Evolutionary conservation across 345 rosid species (phyloP), one percentile per base, ranked within the genome.

Genomic region (Gossypium anomalum): DNA sequence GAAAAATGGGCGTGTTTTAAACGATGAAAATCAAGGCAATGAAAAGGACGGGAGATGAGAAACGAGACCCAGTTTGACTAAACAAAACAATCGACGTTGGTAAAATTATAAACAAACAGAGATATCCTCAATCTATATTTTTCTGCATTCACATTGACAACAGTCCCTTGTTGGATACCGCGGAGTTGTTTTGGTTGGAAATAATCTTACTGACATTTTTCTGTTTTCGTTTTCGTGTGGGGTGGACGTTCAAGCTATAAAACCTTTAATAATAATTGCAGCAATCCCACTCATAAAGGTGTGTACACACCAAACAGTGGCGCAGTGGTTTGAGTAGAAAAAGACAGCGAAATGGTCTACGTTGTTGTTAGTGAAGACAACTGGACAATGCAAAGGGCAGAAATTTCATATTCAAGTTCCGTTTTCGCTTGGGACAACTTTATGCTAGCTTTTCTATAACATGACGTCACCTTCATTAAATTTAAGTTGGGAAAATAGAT

Each of bases 41-140:
- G 83, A 82, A 25, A 57, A n/a, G 45, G 77, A 75, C 77, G 55
- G 71, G 44, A 82, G 19, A 22, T 9, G 22, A 62, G 27, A 20
- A 20, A 20, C 13, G 15, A 71, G 67, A 73, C 76, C 6, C 9
- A 47, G 27, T 25, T 53, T 70, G 74, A 70, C 62, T 2, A 10
- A 2, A 38, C 16, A 5, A 11, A 11, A 53, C 61, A 52, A 17
- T 14, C 17, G 53, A 53, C n/a, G 10, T n/a, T 2, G 4, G 6
- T 34, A 4, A 34, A 34, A 34, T 34, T 20, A 45, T 16, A 3
- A 8, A 16, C 7, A 38, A 29, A 25, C 15, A 10, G 19, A 22
- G 5, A 13, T 11, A 2, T 56, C 11, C 12, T 20, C 25, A 56
- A 56, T n/a, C 13, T n/a, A 11, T 56, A n/a, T 47, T 20, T 23